Percentiles rank a stretch among this genome's conserved stretches.
Evolutionary conservation across 2,329 filamentous ascomycete species (phyloP).

Genomic region (Aspergillus alliaceus): DNA sequence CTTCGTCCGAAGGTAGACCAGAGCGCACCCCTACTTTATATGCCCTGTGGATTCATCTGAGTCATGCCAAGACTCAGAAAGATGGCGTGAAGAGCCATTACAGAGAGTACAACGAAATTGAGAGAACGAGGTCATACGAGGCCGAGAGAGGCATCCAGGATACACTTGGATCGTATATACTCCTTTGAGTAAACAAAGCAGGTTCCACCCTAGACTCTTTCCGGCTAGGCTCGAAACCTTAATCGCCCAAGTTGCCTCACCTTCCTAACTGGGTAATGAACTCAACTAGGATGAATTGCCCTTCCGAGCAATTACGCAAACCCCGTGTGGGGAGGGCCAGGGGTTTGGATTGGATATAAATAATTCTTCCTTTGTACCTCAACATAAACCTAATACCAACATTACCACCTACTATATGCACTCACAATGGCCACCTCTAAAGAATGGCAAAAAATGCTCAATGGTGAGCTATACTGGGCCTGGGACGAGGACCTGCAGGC

Average conservation of each 20-base stretch:
- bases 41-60: neutral
- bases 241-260: too few relatives aligned
- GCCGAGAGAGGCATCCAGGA: too few relatives aligned
- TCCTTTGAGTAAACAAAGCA: neutral
- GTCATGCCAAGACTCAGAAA: neutral
- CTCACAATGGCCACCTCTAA: slow-evolving; percentile 22
- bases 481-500: slow-evolving; percentile 28
- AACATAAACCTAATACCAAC: too few relatives aligned
- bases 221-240: too few relatives aligned
- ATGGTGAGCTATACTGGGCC: slow-evolving; percentile 27
- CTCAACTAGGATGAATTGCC: too few relatives aligned
- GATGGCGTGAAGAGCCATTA: neutral
- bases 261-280: too few relatives aligned
- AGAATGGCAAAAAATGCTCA: slow-evolving; percentile 31
- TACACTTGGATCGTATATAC: neutral
- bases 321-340: too few relatives aligned
- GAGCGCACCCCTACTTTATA: neutral
- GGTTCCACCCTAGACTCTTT: too few relatives aligned
- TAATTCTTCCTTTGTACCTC: too few relatives aligned
- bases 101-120: neutral
- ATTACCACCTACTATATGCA: neutral
- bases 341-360: too few relatives aligned
- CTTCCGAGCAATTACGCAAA: too few relatives aligned
- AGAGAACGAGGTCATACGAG: neutral
- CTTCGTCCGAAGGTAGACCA: neutral